Percentiles rank a stretch among this genome's conserved stretches.
phyloP scores from a whole-genome alignment of 371 early-diverging fungal species.

The Batrachochytrium dendrobatidis region DNA sequence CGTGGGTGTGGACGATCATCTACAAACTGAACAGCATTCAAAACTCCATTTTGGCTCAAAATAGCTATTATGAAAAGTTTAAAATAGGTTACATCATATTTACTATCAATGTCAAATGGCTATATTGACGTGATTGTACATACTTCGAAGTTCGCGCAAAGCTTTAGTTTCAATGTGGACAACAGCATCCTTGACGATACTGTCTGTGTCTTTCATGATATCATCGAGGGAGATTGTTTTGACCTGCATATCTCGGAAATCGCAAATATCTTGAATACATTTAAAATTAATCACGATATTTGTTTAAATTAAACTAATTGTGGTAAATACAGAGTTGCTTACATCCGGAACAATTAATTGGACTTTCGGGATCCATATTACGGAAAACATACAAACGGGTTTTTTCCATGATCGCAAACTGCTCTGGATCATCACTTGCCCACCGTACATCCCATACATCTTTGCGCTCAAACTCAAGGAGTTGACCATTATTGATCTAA shows the following conservation, averaged over 20 bases:
- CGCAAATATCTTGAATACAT: constrained; percentile 29
- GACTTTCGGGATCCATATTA: constrained; percentile 45
- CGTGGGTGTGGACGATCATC: constrained; percentile 43
- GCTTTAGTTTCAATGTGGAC: constrained; percentile 33
- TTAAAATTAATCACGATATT: background rate
- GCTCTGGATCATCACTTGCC: constrained; percentile 45
- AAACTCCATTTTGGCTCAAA: constrained; percentile 29
- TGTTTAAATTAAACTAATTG: background rate
- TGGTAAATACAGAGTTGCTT: constrained; percentile 7
- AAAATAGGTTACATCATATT: background rate
- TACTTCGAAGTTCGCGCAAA: constrained; percentile 39
- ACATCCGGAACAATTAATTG: constrained; percentile 44
- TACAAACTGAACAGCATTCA: constrained; percentile 40
- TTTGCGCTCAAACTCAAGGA: constrained; percentile 44
- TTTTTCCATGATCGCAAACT: constrained; percentile 49
- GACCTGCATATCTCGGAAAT: constrained; percentile 39
- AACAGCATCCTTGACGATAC: constrained; percentile 27
- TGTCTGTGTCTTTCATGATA: constrained; percentile 34
- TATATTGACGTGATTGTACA: background rate
- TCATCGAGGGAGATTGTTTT: constrained; percentile 41
- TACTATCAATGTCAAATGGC: background rate
- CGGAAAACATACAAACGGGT: constrained; percentile 43
- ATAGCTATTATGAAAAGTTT: constrained; percentile 19
- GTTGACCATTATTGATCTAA: constrained; percentile 19
- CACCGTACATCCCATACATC: constrained; percentile 51